Percentiles rank a stretch among this genome's conserved stretches.
Evolutionary conservation across 2,329 filamentous ascomycete genomes (phyloP).

Genomic region (Chrysoporthe austroafricana): DNA sequence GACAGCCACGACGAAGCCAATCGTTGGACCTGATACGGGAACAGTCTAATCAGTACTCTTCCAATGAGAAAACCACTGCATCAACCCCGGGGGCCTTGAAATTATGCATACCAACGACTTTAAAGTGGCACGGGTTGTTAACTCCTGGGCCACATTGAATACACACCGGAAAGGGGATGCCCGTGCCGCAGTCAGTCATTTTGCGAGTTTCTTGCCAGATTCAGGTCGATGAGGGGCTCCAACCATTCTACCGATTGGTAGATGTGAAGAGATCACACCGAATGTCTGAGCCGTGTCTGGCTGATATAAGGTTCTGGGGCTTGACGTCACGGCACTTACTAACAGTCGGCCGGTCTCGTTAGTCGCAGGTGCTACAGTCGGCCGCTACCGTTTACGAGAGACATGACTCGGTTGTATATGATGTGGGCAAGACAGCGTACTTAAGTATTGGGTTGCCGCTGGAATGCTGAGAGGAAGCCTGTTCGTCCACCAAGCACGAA

Average conservation of each 20-base stretch:
- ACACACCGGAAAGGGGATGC: slow-evolving; percentile 22
- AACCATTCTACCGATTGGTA: background rate
- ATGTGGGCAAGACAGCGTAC: background rate
- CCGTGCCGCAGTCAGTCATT: slow-evolving; percentile 20
- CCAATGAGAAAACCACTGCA: no score
- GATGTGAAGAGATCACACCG: background rate
- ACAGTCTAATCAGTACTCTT: background rate
- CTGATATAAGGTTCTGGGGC: background rate
- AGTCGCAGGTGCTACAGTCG: background rate
- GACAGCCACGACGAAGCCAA: slow-evolving; percentile 24
- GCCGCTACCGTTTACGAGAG: background rate
- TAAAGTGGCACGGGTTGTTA: slow-evolving; percentile 27
- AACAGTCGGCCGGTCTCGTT: background rate
- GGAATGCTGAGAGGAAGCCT: background rate
- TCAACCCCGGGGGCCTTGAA: background rate
- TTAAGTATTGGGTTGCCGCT: background rate
- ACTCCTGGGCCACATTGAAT: slow-evolving; percentile 25
- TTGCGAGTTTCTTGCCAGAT: background rate
- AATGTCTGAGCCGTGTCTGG: background rate
- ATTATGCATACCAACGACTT: slow-evolving; percentile 18
- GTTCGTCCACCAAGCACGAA: background rate
- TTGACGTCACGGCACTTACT: background rate
- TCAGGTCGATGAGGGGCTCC: background rate
- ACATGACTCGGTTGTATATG: background rate
- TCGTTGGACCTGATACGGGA: slow-evolving; percentile 20